Conservation (phyloP, 257 asterid genomes). For the Verbena officinalis region DNA sequence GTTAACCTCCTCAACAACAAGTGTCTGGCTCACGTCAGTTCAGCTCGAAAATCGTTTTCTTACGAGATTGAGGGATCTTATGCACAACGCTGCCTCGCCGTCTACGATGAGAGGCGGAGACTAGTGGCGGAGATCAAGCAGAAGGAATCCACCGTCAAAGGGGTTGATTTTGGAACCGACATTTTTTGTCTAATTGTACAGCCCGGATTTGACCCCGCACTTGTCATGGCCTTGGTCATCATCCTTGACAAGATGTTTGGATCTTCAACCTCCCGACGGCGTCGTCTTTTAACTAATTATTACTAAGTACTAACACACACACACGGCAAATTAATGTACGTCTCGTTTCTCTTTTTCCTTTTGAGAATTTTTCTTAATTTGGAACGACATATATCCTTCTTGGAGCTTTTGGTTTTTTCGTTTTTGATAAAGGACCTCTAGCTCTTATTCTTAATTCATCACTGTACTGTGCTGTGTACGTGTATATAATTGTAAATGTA, state of each 20-base stretch:
- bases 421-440: slow-evolving; percentile 35
- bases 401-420: slow-evolving; percentile 23
- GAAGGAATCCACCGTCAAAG: slow-evolving; percentile 62
- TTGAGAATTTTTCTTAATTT: background rate
- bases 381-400: background rate
- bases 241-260: slow-evolving; percentile 75
- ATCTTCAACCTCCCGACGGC: slow-evolving; percentile 31
- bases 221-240: slow-evolving; percentile 69
- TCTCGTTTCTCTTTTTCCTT: background rate
- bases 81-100: slow-evolving; percentile 47
- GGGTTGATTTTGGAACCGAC: slow-evolving; percentile 58
- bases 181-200: slow-evolving; percentile 57
- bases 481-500: background rate
- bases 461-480: background rate
- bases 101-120: slow-evolving; percentile 56
- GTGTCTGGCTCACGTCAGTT: slow-evolving; percentile 49
- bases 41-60: background rate
- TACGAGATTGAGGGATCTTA: slow-evolving; percentile 67
- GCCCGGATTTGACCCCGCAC: slow-evolving; percentile 47
- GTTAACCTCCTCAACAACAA: slow-evolving; percentile 35
- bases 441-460: background rate
- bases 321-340: background rate
- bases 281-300: background rate
- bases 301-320: background rate
- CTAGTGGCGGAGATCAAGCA: slow-evolving; percentile 65